These are phyloP conservation scores for Ogataea nakhonphanomensis DNA, from an alignment of 805 yeast species.

Conservation along the genomic window DNA sequence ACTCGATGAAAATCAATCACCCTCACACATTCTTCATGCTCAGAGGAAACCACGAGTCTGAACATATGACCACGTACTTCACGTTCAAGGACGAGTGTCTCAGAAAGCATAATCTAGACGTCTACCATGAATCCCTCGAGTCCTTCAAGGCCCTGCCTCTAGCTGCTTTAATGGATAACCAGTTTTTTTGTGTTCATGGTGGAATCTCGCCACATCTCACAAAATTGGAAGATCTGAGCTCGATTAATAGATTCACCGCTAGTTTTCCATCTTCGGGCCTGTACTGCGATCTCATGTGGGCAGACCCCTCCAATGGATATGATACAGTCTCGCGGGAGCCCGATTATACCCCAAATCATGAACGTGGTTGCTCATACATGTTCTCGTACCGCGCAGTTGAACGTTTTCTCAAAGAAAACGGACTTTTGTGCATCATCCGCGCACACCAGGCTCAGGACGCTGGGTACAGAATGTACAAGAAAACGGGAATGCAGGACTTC, in stretches of 20 bases:
- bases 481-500: conserved; percentile 77
- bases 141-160: conserved; percentile 86
- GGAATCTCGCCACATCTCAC: conserved; percentile 85
- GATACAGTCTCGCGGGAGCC: conserved; percentile 48
- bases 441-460: conserved; percentile 98
- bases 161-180: conserved; percentile 88
- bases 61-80: conserved; percentile 88
- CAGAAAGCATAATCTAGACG: conserved; percentile 64
- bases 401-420: conserved; percentile 71
- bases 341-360: conserved; percentile 64
- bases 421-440: conserved; percentile 75
- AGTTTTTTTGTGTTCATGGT: conserved; percentile 94
- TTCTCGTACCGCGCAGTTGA: conserved; percentile 79
- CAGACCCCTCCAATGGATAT: conserved; percentile 88
- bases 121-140: conserved; percentile 72
- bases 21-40: conserved; percentile 74
- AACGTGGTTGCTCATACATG: conserved; percentile 87
- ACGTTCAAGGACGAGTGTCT: conserved; percentile 89
- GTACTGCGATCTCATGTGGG: conserved; percentile 93
- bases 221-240: conserved; percentile 62
- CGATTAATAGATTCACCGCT: conserved; percentile 64
- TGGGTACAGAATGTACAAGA: conserved; percentile 89
- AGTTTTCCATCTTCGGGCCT: conserved; percentile 92
- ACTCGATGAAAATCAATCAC: conserved; percentile 73
- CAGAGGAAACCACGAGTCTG: conserved; percentile 94